Base-by-base conservation (phyloP, 345 rosid genomes). In the Melaleuca alternifolia region DNA sequence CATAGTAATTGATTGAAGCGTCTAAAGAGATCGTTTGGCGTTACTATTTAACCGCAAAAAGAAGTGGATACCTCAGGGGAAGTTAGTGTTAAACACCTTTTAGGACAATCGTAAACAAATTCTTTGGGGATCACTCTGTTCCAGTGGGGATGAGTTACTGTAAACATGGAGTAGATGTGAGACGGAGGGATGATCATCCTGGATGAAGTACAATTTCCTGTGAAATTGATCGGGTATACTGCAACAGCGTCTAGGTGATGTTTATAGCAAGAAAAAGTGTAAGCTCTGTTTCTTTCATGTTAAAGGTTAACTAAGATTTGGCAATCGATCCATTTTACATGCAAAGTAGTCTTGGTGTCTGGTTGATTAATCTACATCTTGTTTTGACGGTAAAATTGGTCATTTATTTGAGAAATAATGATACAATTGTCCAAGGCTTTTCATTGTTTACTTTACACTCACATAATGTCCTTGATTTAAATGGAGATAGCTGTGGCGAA, bases 401-500 rank as follows among this genome's bases (percentile, higher is more conserved):
- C 24, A 2, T 65, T 65, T 65, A 14, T 65, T 65, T 33, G 24
- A 65, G 79, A 65, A 24, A 65, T 16, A 65, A 65, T 16, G 46
- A 16, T 65, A 65, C 46, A 5, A 65, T 16, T 65, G 46, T 65
- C 46, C 12, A 33, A 24, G 12, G 33, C 79, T 33, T 20, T 65
- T 18, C 79, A 16, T 33, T 65, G 33, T 16, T 82, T 48, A 6
- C 52, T 46, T 82, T 82, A 82, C n/a, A 48, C 54, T 82, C 51
- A 82, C 16, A 10, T 48, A 11, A 81, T n/a, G 30, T n/a, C 23
- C 88, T 83, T 50, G 79, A 83, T 87, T 37, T 44, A 51, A 48
- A n/a, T 85, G 50, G 85, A 54, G 52, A 46, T 90, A 97, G 99
- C 92, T 96, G 75, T 97, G 99, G 99, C 94, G 99, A 92, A 97